These are phyloP conservation scores for Recurvomyces mirabilis DNA, from an alignment of 495 filamentous ascomycete species.

Conservation along the genomic window DNA sequence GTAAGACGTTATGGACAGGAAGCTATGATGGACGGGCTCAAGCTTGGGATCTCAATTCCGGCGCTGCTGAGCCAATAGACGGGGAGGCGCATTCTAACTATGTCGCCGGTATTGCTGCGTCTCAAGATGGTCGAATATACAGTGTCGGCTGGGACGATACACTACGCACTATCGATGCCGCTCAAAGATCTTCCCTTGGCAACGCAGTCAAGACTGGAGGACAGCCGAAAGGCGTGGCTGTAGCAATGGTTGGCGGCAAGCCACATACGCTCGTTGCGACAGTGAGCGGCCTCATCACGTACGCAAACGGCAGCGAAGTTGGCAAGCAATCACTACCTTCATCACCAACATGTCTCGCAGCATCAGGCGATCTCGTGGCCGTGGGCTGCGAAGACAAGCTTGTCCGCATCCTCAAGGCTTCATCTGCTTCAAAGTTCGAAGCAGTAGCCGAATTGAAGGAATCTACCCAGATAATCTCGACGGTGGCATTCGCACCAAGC, in stretches of 20 bases:
- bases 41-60: conserved; percentile 64
- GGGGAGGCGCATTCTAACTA: conserved; percentile 74
- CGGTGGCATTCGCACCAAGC: conserved; percentile 66
- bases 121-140: conserved; percentile 50
- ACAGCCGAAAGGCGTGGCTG: conserved; percentile 51
- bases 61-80: conserved; percentile 55
- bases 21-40: conserved; percentile 82
- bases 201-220: conserved; percentile 40
- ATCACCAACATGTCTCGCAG: conserved; percentile 47
- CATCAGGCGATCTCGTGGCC: conserved; percentile 53
- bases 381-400: conserved; percentile 61
- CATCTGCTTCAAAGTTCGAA: conserved; percentile 37
- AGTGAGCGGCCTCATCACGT: conserved; percentile 51
- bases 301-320: conserved; percentile 46
- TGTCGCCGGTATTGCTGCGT: conserved; percentile 61
- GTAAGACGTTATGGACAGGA: conserved; percentile 66
- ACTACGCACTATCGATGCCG: conserved; percentile 60
- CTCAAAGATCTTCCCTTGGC: conserved; percentile 48
- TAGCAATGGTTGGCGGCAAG: conserved; percentile 34
- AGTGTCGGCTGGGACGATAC: conserved; percentile 95
- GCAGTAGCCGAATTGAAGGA: conserved; percentile 37
- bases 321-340: conserved; percentile 28
- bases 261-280: conserved; percentile 52
- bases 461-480: conserved; percentile 47
- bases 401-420: conserved; percentile 58